Evolutionary conservation across 768 basidiomycete genomes (phyloP).

Genomic region (Gloeophyllum trabeum): DNA sequence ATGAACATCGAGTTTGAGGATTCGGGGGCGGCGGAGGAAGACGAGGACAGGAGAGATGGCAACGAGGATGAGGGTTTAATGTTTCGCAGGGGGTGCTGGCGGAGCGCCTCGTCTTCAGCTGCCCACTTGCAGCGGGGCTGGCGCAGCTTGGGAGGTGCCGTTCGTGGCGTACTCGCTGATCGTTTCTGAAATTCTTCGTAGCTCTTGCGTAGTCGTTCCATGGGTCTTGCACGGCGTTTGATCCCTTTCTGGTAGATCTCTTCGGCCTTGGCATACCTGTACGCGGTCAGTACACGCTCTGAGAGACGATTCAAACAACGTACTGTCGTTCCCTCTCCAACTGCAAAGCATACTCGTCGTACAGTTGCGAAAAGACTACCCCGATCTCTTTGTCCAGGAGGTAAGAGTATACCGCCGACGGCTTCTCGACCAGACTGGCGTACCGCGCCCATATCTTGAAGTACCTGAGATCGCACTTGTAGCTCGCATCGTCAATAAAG

Average conservation of each 20-base stretch:
- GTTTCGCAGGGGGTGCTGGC: constrained; percentile 25
- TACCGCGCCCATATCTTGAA: constrained; percentile 88
- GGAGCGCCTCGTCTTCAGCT: constrained; percentile 14
- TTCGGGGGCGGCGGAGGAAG: constrained; percentile 6
- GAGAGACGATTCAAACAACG: constrained; percentile 19
- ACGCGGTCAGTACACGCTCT: too few species aligned
- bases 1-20: not conserved
- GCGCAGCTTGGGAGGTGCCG: constrained; percentile 2
- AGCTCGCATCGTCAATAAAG: constrained; percentile 76
- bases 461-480: constrained; percentile 83
- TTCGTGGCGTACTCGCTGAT: constrained; percentile 12
- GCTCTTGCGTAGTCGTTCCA: constrained; percentile 73
- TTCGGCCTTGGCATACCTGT: constrained; percentile 69
- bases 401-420: constrained; percentile 49
- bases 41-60: constrained; percentile 12
- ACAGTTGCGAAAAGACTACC: constrained; percentile 68
- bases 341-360: constrained; percentile 82
- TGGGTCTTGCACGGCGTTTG: constrained; percentile 66
- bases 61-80: constrained; percentile 26
- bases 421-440: constrained; percentile 66
- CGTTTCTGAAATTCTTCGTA: constrained; percentile 73
- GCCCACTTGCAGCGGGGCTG: constrained; percentile 3
- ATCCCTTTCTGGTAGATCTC: constrained; percentile 76
- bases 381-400: constrained; percentile 40
- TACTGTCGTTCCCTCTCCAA: constrained; percentile 74